These are phyloP conservation scores for Rusavskia elegans DNA, from an alignment of 495 filamentous ascomycete species.

Conservation along the genomic window DNA sequence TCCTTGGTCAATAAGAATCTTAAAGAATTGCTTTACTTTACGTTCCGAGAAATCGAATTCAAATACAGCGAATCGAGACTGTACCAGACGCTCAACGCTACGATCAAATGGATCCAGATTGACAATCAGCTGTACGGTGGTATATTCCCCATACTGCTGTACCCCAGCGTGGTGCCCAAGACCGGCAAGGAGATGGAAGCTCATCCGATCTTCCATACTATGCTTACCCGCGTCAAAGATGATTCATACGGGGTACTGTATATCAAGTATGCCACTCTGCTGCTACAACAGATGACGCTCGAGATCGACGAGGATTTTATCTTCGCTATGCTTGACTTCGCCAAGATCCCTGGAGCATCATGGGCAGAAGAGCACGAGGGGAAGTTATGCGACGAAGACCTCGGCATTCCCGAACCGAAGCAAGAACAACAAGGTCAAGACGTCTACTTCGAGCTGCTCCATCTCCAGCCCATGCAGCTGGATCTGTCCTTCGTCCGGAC, in stretches of 20 bases:
- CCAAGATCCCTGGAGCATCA: slow-evolving; percentile 82
- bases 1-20: slow-evolving; percentile 86
- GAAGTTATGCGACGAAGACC: slow-evolving; percentile 69
- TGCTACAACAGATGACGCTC: slow-evolving; percentile 94
- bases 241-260: slow-evolving; percentile 96
- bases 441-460: slow-evolving; percentile 92
- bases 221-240: slow-evolving; percentile 89
- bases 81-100: slow-evolving; percentile 77
- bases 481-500: slow-evolving; percentile 95
- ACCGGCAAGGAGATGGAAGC: slow-evolving; percentile 93
- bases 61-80: slow-evolving; percentile 83
- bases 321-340: slow-evolving; percentile 87
- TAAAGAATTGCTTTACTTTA: slow-evolving; percentile 85
- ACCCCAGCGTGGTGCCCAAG: slow-evolving; percentile 97
- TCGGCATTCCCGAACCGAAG: slow-evolving; percentile 86
- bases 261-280: slow-evolving; percentile 90
- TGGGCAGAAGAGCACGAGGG: slow-evolving; percentile 75
- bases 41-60: slow-evolving; percentile 80
- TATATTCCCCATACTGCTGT: slow-evolving; percentile 93
- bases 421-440: slow-evolving; percentile 71
- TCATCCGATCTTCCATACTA: slow-evolving; percentile 83
- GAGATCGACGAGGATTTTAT: slow-evolving; percentile 98
- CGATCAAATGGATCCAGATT: slow-evolving; percentile 97
- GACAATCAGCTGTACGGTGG: slow-evolving; percentile 98
- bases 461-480: slow-evolving; percentile 94